Base-by-base conservation (phyloP, 1,284 basidiomycete species). In the Phellopilus nigrolimitatus region DNA sequence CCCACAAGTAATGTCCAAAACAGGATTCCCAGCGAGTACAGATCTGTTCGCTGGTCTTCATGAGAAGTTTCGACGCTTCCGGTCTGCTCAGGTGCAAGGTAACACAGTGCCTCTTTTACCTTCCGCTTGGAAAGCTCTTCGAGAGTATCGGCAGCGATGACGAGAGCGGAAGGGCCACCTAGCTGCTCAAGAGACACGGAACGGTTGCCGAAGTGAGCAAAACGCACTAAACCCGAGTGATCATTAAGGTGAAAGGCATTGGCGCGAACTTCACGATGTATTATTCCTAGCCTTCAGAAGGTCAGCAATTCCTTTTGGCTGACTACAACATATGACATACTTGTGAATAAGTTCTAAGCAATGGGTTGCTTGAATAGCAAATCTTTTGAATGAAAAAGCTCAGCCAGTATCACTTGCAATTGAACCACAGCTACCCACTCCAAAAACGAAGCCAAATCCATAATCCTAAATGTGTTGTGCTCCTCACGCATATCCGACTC, bases 151-250 rank as follows among this genome's bases (percentile, higher is more conserved):
- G 71, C 75, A 19, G 73, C 73, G 13, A 86, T 64, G 2, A 86
- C 83, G 31, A 85, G 74, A 3, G 77, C 74, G 0, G 81, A 83
- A 1, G 82, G 83, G 1, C 82, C 83, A 2, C 83, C 83, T 55
- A 77, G 81, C 58, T 76, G 79, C 63, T 86, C 83, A 12, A 86
- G 64, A 10, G 83, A 85, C 15, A 84, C 72, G 2, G 82, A 78
- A n/a, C 84, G 76, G 63, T 87, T 86, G n/a, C 84, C 82, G 57
- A 84, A 84, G 60, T 87, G 84, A 17, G 84, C 80, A 47, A 85
- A 69, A 1, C 82, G 76, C 21, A 86, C 83, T 27, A 78, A 70
- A 12, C 81, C 81, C 36, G 80, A 79, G 62, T 84, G 78, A 2
- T 79, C 73, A 59, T 83, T 85, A 21, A 84, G 68, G 63, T 86